Percentiles rank a stretch among this genome's conserved stretches.
phyloP scores from a whole-genome alignment of 192 early-diverging fungal species.

The Coemansia furcata region DNA sequence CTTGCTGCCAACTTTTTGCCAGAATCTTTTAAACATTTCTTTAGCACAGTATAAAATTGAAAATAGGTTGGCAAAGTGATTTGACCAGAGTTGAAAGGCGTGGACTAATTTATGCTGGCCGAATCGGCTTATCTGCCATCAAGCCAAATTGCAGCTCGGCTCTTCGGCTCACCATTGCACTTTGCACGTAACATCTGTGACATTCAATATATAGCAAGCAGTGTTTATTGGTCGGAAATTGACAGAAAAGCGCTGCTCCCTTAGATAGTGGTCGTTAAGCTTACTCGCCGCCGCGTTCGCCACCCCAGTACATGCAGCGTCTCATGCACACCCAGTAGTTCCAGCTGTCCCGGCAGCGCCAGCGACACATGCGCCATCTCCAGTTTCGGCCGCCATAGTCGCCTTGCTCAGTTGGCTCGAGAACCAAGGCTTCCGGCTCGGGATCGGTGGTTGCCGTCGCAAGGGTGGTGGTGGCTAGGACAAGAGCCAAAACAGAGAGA shows the following conservation, averaged over 20 bases:
- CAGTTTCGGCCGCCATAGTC: neutral
- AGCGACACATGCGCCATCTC: neutral
- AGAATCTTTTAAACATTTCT: conserved; percentile 46
- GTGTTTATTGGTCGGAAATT: neutral
- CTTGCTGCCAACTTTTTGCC: conserved; percentile 48
- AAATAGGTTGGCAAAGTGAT: neutral
- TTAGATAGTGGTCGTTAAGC: neutral
- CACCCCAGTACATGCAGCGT: conserved; percentile 5
- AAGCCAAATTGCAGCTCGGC: neutral
- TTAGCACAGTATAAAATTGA: neutral
- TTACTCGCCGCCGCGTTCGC: neutral
- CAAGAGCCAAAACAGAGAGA: neutral
- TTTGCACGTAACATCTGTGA: neutral
- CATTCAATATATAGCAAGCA: neutral
- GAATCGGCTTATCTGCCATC: neutral
- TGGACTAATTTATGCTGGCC: neutral
- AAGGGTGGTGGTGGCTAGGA: neutral
- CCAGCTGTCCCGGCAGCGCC: conserved; percentile 4
- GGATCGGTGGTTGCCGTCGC: neutral
- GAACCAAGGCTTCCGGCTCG: neutral
- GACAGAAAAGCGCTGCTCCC: neutral
- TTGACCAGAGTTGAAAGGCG: neutral
- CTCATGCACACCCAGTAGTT: conserved; percentile 14
- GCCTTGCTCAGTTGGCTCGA: neutral
- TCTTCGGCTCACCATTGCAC: neutral